Conservation (phyloP, 2,329 filamentous ascomycete species). For the Aspergillus sp. region DNA sequence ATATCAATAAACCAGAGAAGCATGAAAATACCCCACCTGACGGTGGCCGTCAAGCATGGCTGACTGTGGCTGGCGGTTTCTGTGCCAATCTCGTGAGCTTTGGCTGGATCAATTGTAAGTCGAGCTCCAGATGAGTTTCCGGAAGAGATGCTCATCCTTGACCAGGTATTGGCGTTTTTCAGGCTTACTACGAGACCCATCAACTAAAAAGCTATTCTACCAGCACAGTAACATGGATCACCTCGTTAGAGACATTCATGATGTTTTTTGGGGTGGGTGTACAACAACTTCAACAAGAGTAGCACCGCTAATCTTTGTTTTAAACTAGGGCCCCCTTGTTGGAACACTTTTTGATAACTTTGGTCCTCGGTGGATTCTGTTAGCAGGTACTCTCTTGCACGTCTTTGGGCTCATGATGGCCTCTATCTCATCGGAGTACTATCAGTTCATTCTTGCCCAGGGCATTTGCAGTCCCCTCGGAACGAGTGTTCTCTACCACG, state of each 20-base stretch:
- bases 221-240: constrained; percentile 59
- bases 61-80: too few relatives aligned
- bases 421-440: constrained; percentile 50
- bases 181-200: constrained; percentile 53
- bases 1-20: too few relatives aligned
- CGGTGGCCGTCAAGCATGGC: too few relatives aligned
- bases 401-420: constrained; percentile 59
- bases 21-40: too few relatives aligned
- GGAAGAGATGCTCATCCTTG: neutral
- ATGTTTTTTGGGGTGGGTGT: constrained; percentile 19
- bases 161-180: constrained; percentile 49
- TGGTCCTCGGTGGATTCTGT: constrained; percentile 53
- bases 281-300: neutral
- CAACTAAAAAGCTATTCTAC: constrained; percentile 47
- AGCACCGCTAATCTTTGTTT: constrained; percentile 53
- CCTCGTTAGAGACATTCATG: constrained; percentile 39
- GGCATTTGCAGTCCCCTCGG: constrained; percentile 51
- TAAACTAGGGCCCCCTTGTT: constrained; percentile 51
- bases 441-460: constrained; percentile 54
- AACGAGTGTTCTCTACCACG: neutral
- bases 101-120: constrained; percentile 42
- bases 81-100: constrained; percentile 24
- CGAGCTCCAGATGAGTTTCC: neutral
- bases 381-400: constrained; percentile 49
- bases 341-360: constrained; percentile 61